A percentile compares a stretch with the other conserved stretches of the same genome.
phyloP scores from a whole-genome alignment of 352 stramenopile species.

The Phytophthora pini region DNA sequence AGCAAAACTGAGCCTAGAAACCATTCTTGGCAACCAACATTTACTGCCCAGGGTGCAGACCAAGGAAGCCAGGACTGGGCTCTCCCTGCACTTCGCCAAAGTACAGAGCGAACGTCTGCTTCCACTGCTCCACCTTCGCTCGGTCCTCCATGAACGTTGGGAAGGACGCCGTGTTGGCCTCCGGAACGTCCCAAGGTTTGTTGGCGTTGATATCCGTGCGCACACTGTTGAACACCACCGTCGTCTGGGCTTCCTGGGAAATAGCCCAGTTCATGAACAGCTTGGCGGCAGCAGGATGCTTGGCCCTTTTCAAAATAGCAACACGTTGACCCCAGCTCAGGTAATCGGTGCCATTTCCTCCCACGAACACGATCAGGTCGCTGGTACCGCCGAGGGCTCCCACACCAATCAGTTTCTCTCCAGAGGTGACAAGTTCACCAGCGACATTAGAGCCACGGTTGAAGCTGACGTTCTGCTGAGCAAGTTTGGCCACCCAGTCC shows the following conservation, averaged over 20 bases:
- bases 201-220: slow-evolving; percentile 48
- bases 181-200: slow-evolving; percentile 36
- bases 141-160: slow-evolving; percentile 58
- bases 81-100: slow-evolving; percentile 58
- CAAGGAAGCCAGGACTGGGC: slow-evolving; percentile 6
- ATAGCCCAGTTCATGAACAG: slow-evolving; percentile 65
- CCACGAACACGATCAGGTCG: slow-evolving; percentile 20
- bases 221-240: slow-evolving; percentile 26
- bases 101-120: slow-evolving; percentile 56
- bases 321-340: slow-evolving; percentile 59
- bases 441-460: slow-evolving; percentile 42
- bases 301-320: slow-evolving; percentile 34
- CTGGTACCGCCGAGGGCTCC: slow-evolving; percentile 4
- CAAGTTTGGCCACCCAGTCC: slow-evolving; percentile 35
- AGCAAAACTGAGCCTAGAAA: too few relatives aligned
- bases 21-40: too few relatives aligned
- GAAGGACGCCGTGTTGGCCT: slow-evolving; percentile 42
- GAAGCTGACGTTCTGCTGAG: slow-evolving; percentile 40
- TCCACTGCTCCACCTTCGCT: slow-evolving; percentile 44
- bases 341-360: slow-evolving; percentile 37
- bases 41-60: too few relatives aligned
- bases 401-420: slow-evolving; percentile 41
- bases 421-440: slow-evolving; percentile 21
- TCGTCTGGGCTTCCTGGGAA: slow-evolving; percentile 38
- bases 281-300: slow-evolving; percentile 55